phyloP scores from a whole-genome alignment of 2,329 filamentous ascomycete species.

The Phaeosphaeria sp. region DNA sequence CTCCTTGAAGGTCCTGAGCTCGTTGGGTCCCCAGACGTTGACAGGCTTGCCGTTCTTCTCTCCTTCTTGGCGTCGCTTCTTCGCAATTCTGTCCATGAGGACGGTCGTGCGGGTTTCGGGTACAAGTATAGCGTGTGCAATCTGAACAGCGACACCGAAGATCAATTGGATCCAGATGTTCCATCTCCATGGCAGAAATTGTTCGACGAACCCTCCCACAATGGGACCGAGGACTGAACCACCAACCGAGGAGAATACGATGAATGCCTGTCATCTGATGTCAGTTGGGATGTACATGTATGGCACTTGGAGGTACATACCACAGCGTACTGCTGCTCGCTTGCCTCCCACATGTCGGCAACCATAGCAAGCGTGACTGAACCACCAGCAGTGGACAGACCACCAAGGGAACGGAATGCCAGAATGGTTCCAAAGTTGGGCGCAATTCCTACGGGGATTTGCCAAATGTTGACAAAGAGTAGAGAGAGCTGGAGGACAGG shows the following conservation, averaged over 20 bases:
- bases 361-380: constrained; percentile 71
- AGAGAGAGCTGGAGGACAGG: constrained; percentile 76
- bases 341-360: constrained; percentile 64
- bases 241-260: constrained; percentile 80
- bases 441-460: constrained; percentile 69
- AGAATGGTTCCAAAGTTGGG: constrained; percentile 75
- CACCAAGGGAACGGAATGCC: constrained; percentile 61
- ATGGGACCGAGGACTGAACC: constrained; percentile 80
- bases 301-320: constrained; percentile 11
- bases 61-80: constrained; percentile 71
- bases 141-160: constrained; percentile 74
- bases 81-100: constrained; percentile 80
- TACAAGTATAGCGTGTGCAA: constrained; percentile 72
- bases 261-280: constrained; percentile 38
- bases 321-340: constrained; percentile 74
- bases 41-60: constrained; percentile 63
- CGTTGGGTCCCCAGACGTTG: constrained; percentile 77
- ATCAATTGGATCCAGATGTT: constrained; percentile 87
- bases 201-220: constrained; percentile 77
- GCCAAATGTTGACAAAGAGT: constrained; percentile 79
- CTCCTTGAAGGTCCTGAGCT: constrained; percentile 58
- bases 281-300: constrained; percentile 49
- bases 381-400: constrained; percentile 64
- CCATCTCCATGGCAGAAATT: constrained; percentile 76
- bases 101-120: constrained; percentile 80